Base-by-base conservation (phyloP, 768 basidiomycete species). In the Peribolospora kevripleyi region DNA sequence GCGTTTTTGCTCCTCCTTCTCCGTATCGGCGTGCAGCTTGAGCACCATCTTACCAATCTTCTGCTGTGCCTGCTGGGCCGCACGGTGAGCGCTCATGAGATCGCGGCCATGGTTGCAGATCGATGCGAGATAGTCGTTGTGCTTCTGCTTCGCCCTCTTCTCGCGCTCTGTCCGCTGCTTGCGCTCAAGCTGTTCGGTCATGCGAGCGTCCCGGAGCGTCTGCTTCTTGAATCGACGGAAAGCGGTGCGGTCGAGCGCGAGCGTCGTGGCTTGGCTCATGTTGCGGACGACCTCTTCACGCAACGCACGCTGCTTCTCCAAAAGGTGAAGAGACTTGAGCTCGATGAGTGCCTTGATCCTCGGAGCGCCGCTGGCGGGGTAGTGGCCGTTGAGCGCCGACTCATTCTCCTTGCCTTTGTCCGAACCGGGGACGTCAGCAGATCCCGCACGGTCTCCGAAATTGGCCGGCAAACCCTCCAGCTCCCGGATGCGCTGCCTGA, bases 1-100 rank as follows among this genome's bases (percentile, higher is more conserved):
- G 38, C 91, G 77, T 67, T 88, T 87, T 75, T 90, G 85, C 67
- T 98, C 93, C 68, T 97, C 91, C 72, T 86, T 90, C 72, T 98
- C 93, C 2, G 88, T 87, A 59, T 80, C 78, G 11, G 72, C 72
- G 66, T 98, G 93, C 73, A 90, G 85, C 55, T 71, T 76, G 60
- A 82, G 69, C 6, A 98, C 81, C 25, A 98, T 73, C 52, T 73
- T 70, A 3, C 58, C 51, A 58, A 74, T 70, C 55, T 82, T 80
- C 37, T 75, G 71, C 38, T 83, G 72, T 46, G 77, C 74, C 13
- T 63, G 61, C 55, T 77, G 72, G 43, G 66, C 65, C 7, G 64
- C 61, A 36, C 71, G 67, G 63, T 81, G 81, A 40, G 72, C 76
- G n/a, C 71, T 71, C 43, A 80, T 67, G 51, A 95, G 72, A 40